Conservation (phyloP, 768 basidiomycete species). For the Piloderma croceum region DNA sequence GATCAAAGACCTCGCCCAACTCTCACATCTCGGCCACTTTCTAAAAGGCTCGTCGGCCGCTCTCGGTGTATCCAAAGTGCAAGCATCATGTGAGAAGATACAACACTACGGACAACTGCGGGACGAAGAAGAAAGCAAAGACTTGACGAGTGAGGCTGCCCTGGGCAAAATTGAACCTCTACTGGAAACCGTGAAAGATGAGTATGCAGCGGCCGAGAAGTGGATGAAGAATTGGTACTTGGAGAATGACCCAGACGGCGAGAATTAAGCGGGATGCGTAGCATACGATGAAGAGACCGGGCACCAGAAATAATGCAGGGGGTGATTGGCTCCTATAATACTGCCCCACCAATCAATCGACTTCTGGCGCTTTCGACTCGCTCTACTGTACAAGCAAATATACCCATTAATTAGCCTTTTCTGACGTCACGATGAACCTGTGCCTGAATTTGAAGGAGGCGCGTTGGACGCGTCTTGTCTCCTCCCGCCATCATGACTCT, state of each 20-base stretch:
- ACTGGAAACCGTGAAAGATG: slow-evolving; percentile 54
- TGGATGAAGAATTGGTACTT: slow-evolving; percentile 57
- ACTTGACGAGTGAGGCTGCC: slow-evolving; percentile 47
- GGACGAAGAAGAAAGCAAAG: slow-evolving; percentile 46
- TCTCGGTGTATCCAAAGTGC: slow-evolving; percentile 77
- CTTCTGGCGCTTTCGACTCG: no score
- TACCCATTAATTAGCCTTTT: no score
- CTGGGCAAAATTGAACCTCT: slow-evolving; percentile 51
- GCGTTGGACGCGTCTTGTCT: slow-evolving; percentile 8
- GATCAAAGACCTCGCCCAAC: slow-evolving; percentile 51
- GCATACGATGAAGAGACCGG: no score
- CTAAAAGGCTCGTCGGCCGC: slow-evolving; percentile 97
- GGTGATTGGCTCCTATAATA: no score
- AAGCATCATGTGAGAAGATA: slow-evolving; percentile 82
- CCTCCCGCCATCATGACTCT: slow-evolving; percentile 17
- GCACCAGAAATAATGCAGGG: no score
- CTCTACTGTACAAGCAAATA: no score
- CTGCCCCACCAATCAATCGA: no score
- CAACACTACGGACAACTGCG: slow-evolving; percentile 76
- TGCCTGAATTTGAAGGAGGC: background rate
- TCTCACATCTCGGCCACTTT: slow-evolving; percentile 84
- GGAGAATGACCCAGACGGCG: no score
- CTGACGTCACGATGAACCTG: no score
- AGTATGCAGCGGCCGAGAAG: slow-evolving; percentile 62
- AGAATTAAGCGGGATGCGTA: no score